Evolutionary conservation across 768 basidiomycete species (phyloP).

Genomic region (Russula griseocarnosa): DNA sequence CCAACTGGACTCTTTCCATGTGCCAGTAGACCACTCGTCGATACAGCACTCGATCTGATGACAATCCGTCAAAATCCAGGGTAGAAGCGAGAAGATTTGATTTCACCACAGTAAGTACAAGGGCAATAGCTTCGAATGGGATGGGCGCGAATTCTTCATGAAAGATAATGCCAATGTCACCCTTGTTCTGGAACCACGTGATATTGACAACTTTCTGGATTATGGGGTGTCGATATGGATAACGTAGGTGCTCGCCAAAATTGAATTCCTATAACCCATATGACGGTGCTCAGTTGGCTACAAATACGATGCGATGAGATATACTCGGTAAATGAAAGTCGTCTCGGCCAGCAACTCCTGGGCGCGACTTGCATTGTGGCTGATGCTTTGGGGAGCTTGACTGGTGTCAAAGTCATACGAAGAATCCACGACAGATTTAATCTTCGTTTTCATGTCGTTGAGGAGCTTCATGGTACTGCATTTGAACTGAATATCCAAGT

Average conservation of each 20-base stretch:
- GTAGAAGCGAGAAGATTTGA: not conserved
- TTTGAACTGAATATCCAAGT: slow-evolving; percentile 3
- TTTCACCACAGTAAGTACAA: slow-evolving; percentile 16
- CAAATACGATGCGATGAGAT: not conserved
- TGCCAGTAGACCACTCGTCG: slow-evolving; percentile 12
- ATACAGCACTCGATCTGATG: slow-evolving; percentile 19
- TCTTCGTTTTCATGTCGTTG: not conserved
- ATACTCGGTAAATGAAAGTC: slow-evolving; percentile 14
- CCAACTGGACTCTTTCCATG: not conserved
- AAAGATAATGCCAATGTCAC: not conserved
- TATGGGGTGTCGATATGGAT: slow-evolving; percentile 13
- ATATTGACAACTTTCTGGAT: slow-evolving; percentile 19
- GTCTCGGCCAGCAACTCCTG: not conserved
- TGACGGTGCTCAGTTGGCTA: not conserved
- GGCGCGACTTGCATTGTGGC: not conserved
- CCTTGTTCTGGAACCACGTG: slow-evolving; percentile 14
- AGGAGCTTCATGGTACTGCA: not conserved
- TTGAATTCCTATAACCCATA: not conserved
- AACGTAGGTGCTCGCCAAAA: not conserved
- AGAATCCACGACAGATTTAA: not conserved
- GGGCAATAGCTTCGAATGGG: slow-evolving; percentile 1
- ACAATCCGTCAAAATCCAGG: not conserved
- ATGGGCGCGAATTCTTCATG: slow-evolving; percentile 6
- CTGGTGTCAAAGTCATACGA: slow-evolving; percentile 15
- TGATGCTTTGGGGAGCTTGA: slow-evolving; percentile 4